Evolutionary conservation across 2,329 filamentous ascomycete genomes (phyloP).

Genomic region (Verticillium nonalfalfae): DNA sequence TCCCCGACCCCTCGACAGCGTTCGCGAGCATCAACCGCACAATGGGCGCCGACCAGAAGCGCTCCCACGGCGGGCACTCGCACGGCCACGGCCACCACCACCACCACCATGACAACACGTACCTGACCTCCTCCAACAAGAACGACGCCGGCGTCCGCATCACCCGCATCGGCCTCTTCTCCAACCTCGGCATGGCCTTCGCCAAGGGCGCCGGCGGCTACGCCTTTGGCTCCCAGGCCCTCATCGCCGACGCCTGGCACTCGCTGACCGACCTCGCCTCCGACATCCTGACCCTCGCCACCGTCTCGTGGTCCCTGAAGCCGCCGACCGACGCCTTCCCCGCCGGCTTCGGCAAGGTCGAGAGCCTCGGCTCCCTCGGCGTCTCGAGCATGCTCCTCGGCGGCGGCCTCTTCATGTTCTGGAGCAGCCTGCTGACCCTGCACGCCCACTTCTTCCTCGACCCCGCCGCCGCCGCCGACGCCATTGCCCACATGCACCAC

Average conservation of each 20-base stretch:
- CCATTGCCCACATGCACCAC: constrained; percentile 53
- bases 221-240: constrained; percentile 88
- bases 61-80: constrained; percentile 44
- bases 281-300: constrained; percentile 88
- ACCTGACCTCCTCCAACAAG: constrained; percentile 75
- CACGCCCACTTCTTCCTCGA: constrained; percentile 70
- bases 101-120: constrained; percentile 81
- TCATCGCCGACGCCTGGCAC: constrained; percentile 92
- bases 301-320: constrained; percentile 87
- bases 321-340: constrained; percentile 81
- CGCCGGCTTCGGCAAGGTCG: constrained; percentile 93
- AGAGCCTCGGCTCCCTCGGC: constrained; percentile 87
- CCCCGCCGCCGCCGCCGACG: constrained; percentile 43
- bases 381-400: constrained; percentile 87
- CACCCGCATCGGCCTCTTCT: constrained; percentile 79
- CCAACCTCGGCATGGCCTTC: constrained; percentile 91
- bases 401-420: constrained; percentile 88
- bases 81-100: constrained; percentile 57
- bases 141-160: constrained; percentile 91
- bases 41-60: constrained; percentile 22
- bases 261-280: constrained; percentile 92
- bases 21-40: constrained; percentile 7
- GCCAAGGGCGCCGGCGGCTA: constrained; percentile 90
- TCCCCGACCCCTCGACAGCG: not conserved
- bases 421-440: constrained; percentile 64